phyloP scores from a whole-genome alignment of 78 protist genomes.

The Parvularia atlantis region DNA sequence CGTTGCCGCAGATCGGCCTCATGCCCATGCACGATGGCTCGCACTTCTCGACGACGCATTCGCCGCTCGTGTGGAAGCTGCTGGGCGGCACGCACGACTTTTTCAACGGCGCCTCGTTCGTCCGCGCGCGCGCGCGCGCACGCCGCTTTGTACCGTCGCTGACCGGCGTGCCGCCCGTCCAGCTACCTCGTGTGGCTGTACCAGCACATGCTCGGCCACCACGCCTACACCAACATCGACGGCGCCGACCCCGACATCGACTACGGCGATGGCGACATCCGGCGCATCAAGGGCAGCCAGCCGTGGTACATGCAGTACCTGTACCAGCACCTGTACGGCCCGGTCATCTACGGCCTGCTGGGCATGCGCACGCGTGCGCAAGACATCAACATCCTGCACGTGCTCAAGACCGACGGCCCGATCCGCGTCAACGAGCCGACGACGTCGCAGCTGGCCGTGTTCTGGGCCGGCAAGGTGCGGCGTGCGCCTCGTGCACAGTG shows the following conservation, averaged over 20 bases:
- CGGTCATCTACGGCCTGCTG: conserved; percentile 18
- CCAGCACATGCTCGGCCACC: conserved; percentile 35
- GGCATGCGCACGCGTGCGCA: conserved; percentile 16
- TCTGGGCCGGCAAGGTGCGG: conserved; percentile 11
- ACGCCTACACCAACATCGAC: conserved; percentile 29
- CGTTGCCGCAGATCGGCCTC: conserved; percentile 7
- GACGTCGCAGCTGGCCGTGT: background rate
- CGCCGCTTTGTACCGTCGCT: background rate
- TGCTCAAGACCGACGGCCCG: conserved; percentile 1
- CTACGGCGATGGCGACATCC: conserved; percentile 11
- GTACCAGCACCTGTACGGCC: conserved; percentile 20
- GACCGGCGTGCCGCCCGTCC: background rate
- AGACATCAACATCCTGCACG: conserved; percentile 17
- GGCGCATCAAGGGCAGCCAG: conserved; percentile 19
- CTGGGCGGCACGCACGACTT: conserved; percentile 27
- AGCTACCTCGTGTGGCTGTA: conserved; percentile 16
- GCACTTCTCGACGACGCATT: conserved; percentile 6
- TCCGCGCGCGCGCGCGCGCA: background rate
- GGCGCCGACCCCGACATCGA: conserved; percentile 35
- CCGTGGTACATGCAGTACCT: conserved; percentile 16
- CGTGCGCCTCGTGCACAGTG: too few species aligned
- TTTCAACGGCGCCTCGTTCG: conserved; percentile 20
- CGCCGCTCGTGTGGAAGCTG: conserved; percentile 6
- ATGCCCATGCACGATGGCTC: conserved; percentile 31
- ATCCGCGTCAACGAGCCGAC: conserved; percentile 12